These are phyloP conservation scores for Coemansia sp. DNA, from an alignment of 192 early-diverging fungal genomes.

Conservation along the genomic window DNA sequence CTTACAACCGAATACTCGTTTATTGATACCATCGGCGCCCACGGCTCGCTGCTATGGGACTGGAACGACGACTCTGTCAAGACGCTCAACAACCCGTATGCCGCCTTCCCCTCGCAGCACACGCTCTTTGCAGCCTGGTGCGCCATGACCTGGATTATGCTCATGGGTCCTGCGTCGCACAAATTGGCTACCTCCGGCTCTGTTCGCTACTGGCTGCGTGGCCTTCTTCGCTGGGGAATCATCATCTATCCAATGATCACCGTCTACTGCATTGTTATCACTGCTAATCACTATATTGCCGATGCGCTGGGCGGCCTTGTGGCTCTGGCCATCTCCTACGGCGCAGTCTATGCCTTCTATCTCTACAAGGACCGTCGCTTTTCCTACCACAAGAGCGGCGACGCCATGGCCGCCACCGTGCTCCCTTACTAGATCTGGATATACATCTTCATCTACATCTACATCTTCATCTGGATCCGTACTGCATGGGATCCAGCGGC, in stretches of 20 bases:
- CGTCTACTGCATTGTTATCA: slow-evolving; percentile 55
- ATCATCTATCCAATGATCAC: slow-evolving; percentile 49
- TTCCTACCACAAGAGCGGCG: slow-evolving; percentile 14
- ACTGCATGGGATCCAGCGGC: too few species aligned
- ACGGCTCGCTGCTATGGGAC: slow-evolving; percentile 57
- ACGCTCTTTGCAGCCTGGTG: slow-evolving; percentile 55
- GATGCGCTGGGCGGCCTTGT: slow-evolving; percentile 49
- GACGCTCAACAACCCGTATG: slow-evolving; percentile 57
- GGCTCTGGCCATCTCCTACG: slow-evolving; percentile 50
- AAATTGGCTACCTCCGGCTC: slow-evolving; percentile 13
- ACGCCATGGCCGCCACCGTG: slow-evolving; percentile 8
- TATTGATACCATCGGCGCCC: slow-evolving; percentile 48
- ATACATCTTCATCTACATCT: too few species aligned
- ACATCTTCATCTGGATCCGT: too few species aligned
- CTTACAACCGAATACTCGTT: slow-evolving; percentile 49
- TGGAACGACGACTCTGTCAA: slow-evolving; percentile 58
- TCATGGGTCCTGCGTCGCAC: slow-evolving; percentile 41
- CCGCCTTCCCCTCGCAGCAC: slow-evolving; percentile 56
- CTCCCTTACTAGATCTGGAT: slow-evolving; percentile 23
- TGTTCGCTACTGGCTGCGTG: slow-evolving; percentile 42
- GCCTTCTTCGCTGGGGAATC: slow-evolving; percentile 46
- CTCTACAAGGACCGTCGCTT: slow-evolving; percentile 25
- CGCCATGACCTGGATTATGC: slow-evolving; percentile 49
- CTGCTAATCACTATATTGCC: slow-evolving; percentile 53
- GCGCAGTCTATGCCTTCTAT: slow-evolving; percentile 39